These are phyloP conservation scores for Skeletonema tropicum DNA, from an alignment of 108 stramenopile species.

Conservation along the genomic window DNA sequence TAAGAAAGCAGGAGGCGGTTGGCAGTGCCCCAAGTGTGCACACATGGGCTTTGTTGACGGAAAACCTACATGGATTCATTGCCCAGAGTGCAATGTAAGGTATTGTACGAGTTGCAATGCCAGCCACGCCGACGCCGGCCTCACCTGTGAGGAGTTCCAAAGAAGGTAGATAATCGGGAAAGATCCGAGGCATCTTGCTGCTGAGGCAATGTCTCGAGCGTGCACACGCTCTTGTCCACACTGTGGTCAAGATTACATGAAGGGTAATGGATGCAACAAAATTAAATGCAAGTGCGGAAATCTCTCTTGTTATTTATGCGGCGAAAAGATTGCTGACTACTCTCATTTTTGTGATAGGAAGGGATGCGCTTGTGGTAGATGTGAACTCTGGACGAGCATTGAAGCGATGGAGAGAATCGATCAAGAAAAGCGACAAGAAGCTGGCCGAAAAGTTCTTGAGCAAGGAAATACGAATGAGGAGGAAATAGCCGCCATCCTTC, in stretches of 20 bases:
- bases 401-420: conserved; percentile 17
- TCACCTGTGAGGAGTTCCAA: conserved; percentile 18
- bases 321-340: conserved; percentile 15
- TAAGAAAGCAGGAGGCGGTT: conserved; percentile 10
- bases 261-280: conserved; percentile 25
- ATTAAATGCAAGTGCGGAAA: conserved; percentile 19
- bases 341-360: conserved; percentile 21
- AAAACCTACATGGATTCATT: conserved; percentile 18
- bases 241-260: conserved; percentile 13
- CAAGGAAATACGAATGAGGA: conserved; percentile 14
- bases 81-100: conserved; percentile 10
- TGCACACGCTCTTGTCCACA: conserved; percentile 19
- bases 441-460: conserved; percentile 22
- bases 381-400: conserved; percentile 19
- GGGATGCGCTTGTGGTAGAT: conserved; percentile 16
- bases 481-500: conserved; percentile 20
- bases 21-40: background rate
- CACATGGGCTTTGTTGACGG: conserved; percentile 12
- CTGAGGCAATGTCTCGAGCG: conserved; percentile 25
- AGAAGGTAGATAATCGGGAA: background rate
- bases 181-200: conserved; percentile 18
- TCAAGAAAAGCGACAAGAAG: conserved; percentile 15
- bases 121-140: background rate
- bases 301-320: conserved; percentile 19
- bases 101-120: conserved; percentile 35